Evolutionary conservation across 2,329 filamentous ascomycete species (phyloP), one percentile per base, ranked within the genome.

Genomic region (Trichophyton verrucosum): DNA sequence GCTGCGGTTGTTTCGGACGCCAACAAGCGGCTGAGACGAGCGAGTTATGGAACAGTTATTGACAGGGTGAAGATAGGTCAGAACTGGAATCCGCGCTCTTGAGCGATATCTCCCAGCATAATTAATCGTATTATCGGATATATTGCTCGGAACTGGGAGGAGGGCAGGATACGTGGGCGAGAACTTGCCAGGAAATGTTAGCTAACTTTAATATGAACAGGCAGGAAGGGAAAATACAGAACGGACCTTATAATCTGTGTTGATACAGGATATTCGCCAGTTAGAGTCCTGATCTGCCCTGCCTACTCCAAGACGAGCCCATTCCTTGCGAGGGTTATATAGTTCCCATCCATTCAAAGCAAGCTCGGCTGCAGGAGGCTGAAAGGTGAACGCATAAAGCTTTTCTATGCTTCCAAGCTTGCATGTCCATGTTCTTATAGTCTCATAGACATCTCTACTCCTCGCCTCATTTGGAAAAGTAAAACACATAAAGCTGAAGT

Each of bases 31-130:
- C 71, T 99, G 94, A 2, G 92, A 95, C 70, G 91, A 95, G 70
- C 94, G 83, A 1, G 92, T 96, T 65, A 99, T 96, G 24, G 91
- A 94, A 73, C 94, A 97, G 72, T 95, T 96, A 72, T 97, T 99
- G 68, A 96, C 81, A 0, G 90, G 89, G 73, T 99, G 94, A n/a
- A 96, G 83, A 73, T 99, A 99, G 22, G 91, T 91, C 44, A 99
- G 77, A 2, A 86, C 88, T 1, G 94, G 94, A 72, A 99, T 91
- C 63, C 94, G 86, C 64, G 87, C 85, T 62, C 91, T 84, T 0
- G 94, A 97, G 58, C 94, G 87, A 74, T 95, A 97, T 64, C 86
- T 83, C 62, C 86, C 88, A 27, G 91, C 94, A 71, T 99, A 95
- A 70, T 96, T 96, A 57, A 99, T 82, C 56, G 92, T 91, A 69